Evolutionary conservation across 2,329 filamentous ascomycete species (phyloP), one percentile per base, ranked within the genome.

Genomic region (Trichophyton mentagrophytes): DNA sequence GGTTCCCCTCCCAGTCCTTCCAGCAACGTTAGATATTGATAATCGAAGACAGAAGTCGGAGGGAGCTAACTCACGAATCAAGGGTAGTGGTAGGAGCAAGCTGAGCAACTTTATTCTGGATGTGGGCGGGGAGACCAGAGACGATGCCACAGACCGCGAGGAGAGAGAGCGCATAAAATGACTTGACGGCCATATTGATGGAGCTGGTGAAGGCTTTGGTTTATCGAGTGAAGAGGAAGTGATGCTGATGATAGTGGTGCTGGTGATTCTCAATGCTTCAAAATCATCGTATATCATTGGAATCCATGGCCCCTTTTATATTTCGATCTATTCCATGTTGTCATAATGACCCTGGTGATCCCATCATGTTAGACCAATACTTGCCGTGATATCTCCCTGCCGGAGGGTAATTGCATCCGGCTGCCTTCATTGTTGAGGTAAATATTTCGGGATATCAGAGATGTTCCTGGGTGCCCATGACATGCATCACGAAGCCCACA

Each of bases 1-100:
- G 15, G 62, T 64, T 15, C 60, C 60, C 11, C 42, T 38, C n/a
- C 62, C 62, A 8, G 20, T 4, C 25, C 62, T 61, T 17, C 20
- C 27, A 55, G 27, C 15, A 25, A 11, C 1, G 49, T 30, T 13
- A 53, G 49, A 53, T 11, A 33, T 27, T 15, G 5, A n/a, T n/a
- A 13, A 30, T 22, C 11, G 20, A 25, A 25, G 44, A 22, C 9
- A 47, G 17, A 20, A 47, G 6, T 38, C 33, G 2, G 33, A 33
- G 44, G 9, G 33, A 51, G 9, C 30, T 6, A 6, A 13, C 49
- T 33, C 6, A 55, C 49, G 9, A 20, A n/a, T 55, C 49, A 13
- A 9, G 9, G 33, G 33, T 38, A 13, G 33, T 38, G 33, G 33
- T 13, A 38, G 33, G 9, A 38, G 33, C 2, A 38, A 38, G 8